Percentiles rank a stretch among this genome's conserved stretches.
These are phyloP conservation scores for Prunus salicina DNA, from an alignment of 306 rosid species.

Conservation along the genomic window DNA sequence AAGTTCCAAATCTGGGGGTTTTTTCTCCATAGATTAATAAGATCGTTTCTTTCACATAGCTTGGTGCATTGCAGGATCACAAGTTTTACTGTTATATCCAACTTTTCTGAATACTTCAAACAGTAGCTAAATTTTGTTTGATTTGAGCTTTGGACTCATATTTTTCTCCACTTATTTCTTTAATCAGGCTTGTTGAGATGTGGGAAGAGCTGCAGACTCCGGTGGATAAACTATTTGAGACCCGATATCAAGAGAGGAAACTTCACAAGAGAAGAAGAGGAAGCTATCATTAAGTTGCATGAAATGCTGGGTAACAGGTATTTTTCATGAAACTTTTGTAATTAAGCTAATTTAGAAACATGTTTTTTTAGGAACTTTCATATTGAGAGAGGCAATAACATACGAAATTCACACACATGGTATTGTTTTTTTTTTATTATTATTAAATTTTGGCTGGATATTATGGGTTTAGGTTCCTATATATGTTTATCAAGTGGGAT, in stretches of 20 bases:
- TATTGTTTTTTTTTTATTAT: too few relatives aligned
- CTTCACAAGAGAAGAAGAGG: conserved; percentile 79
- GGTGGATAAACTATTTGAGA: conserved; percentile 80
- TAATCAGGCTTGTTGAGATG: conserved; percentile 73
- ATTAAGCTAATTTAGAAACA: neutral
- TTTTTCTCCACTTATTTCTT: neutral
- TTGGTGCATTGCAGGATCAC: neutral
- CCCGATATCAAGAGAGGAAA: conserved; percentile 98
- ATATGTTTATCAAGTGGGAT: too few relatives aligned
- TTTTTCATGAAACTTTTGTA: neutral
- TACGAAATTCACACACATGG: too few relatives aligned
- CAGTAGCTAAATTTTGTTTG: neutral
- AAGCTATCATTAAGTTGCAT: conserved; percentile 61
- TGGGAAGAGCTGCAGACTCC: conserved; percentile 91
- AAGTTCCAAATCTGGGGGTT: neutral
- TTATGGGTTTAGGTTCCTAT: too few relatives aligned
- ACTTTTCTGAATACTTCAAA: neutral
- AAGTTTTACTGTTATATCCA: neutral
- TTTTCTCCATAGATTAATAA: neutral
- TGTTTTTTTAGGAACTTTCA: neutral
- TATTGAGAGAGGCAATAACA: too few relatives aligned
- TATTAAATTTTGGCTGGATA: too few relatives aligned
- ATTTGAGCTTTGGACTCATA: conserved; percentile 8
- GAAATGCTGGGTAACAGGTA: conserved; percentile 84
- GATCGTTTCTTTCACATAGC: neutral